phyloP scores from a whole-genome alignment of 2,329 filamentous ascomycete species.

The Cladophialophora bantiana region DNA sequence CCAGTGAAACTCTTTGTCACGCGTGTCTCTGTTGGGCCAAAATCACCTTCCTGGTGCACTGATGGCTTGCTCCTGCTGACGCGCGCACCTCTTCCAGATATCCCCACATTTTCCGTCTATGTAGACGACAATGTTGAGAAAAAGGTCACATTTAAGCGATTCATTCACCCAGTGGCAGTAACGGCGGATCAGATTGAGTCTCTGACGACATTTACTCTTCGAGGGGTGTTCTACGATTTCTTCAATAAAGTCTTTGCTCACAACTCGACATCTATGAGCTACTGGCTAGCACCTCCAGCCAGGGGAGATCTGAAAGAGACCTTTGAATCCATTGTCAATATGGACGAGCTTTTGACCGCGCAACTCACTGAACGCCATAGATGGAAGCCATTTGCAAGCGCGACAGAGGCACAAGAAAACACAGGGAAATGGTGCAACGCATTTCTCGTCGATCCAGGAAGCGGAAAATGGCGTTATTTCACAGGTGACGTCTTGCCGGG shows the following conservation, averaged over 20 bases:
- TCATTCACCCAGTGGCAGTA: constrained; percentile 55
- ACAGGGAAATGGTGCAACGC: constrained; percentile 53
- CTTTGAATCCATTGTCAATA: constrained; percentile 32
- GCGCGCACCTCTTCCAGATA: constrained; percentile 65
- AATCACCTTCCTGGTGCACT: constrained; percentile 10
- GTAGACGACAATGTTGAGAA: constrained; percentile 70
- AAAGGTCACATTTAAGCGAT: constrained; percentile 58
- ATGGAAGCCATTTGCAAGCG: constrained; percentile 49
- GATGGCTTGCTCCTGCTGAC: constrained; percentile 74
- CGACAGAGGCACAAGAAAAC: constrained; percentile 44
- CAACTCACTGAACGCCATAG: constrained; percentile 47
- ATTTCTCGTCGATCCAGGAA: constrained; percentile 64
- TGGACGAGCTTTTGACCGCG: constrained; percentile 46
- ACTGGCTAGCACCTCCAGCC: constrained; percentile 74
- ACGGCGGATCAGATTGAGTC: constrained; percentile 56
- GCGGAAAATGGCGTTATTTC: constrained; percentile 66
- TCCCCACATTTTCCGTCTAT: constrained; percentile 75
- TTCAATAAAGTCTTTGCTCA: constrained; percentile 86
- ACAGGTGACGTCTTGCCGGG: constrained; percentile 55
- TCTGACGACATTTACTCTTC: constrained; percentile 76
- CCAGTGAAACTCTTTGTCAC: constrained; percentile 29
- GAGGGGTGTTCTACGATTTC: constrained; percentile 75
- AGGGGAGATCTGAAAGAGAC: neutral
- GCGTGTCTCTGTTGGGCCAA: constrained; percentile 17
- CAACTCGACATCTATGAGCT: constrained; percentile 71